Evolutionary conservation across 495 filamentous ascomycete species (phyloP).

Genomic region (Viridothelium virens): DNA sequence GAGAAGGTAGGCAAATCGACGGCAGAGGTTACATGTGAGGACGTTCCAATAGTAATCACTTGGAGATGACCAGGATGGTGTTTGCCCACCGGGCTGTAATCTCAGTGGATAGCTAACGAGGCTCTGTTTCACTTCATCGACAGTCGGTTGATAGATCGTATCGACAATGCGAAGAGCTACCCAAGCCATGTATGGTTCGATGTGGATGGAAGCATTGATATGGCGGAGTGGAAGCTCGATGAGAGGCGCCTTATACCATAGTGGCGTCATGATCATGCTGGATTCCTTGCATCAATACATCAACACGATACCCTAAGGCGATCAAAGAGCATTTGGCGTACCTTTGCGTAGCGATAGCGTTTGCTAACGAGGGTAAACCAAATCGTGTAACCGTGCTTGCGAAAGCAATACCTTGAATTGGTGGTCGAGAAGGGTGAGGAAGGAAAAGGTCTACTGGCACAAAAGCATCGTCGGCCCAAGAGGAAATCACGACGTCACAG

Average conservation of each 20-base stretch:
- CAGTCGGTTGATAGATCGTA: not conserved
- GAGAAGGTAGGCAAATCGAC: not conserved
- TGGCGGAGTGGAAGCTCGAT: not conserved
- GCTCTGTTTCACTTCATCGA: not conserved
- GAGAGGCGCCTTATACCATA: not conserved
- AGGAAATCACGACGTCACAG: not conserved
- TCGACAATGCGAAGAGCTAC: not conserved
- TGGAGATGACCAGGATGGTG: too few relatives aligned
- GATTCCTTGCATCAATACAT: not conserved
- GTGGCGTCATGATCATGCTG: not conserved
- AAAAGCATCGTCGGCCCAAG: not conserved
- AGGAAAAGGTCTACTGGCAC: not conserved
- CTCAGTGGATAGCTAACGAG: too few relatives aligned
- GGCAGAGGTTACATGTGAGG: not conserved
- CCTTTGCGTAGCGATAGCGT: not conserved
- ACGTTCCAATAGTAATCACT: not conserved
- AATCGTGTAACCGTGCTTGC: not conserved
- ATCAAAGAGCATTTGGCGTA: not conserved
- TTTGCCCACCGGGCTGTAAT: too few relatives aligned
- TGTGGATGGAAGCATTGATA: not conserved
- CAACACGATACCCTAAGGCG: not conserved
- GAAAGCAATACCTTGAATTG: not conserved
- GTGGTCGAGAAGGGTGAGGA: not conserved
- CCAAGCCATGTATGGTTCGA: slow-evolving; percentile 2
- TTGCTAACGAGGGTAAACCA: not conserved